Percentiles rank a stretch among this genome's conserved stretches.
Conservation (phyloP, 148 eudicot genomes). For the Camellia sinensis region DNA sequence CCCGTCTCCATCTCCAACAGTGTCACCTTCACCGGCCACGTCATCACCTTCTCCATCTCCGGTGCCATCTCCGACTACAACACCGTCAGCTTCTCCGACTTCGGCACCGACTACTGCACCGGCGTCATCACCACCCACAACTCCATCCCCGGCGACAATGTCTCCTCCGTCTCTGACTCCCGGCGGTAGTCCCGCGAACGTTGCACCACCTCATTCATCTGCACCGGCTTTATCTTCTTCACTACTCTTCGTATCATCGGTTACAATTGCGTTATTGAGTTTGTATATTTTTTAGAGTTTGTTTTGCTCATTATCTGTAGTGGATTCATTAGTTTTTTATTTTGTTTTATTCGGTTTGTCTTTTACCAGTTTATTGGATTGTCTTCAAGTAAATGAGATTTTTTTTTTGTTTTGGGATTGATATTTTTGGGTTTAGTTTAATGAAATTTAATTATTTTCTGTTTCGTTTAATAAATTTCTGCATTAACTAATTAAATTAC, state of each 20-base stretch:
- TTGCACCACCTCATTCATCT: background rate
- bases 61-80: too few species aligned
- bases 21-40: background rate
- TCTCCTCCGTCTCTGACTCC: background rate
- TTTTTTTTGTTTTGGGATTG: background rate
- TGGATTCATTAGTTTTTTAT: background rate
- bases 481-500: too few species aligned
- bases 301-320: too few species aligned
- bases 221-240: conserved; percentile 15
- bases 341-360: background rate
- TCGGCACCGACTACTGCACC: too few species aligned
- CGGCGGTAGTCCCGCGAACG: background rate
- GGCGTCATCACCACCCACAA: too few species aligned
- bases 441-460: background rate
- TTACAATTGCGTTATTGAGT: conserved; percentile 9
- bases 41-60: too few species aligned
- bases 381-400: background rate
- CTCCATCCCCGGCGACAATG: too few species aligned
- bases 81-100: too few species aligned
- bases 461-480: background rate
- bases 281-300: background rate
- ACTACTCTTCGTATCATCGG: background rate
- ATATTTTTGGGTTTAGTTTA: background rate
- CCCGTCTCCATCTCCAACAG: background rate
- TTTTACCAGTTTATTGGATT: too few species aligned